These are phyloP conservation scores for Pelargonium myrrhifolium DNA, from an alignment of 441 rosid species.

Conservation along the genomic window DNA sequence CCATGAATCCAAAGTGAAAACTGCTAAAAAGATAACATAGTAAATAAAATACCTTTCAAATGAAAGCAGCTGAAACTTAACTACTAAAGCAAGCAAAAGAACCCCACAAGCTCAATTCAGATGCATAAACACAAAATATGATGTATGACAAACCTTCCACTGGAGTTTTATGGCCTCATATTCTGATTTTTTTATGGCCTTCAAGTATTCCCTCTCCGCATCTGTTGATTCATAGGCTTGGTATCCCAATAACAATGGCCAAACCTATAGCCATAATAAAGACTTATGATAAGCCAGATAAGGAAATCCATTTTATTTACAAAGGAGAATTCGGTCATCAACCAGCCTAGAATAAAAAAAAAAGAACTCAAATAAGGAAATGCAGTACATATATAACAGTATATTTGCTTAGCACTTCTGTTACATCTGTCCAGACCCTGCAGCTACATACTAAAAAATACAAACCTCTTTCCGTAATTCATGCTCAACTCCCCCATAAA, in stretches of 20 bases:
- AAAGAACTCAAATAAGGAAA: background rate
- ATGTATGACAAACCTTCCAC: constrained; percentile 65
- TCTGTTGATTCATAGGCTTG: constrained; percentile 69
- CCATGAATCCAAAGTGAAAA: background rate
- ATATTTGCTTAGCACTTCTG: background rate
- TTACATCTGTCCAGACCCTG: background rate
- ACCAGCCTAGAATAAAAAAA: background rate
- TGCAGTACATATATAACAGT: background rate
- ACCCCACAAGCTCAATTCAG: background rate
- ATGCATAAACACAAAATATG: background rate
- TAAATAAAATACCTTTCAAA: background rate
- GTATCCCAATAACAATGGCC: constrained; percentile 87
- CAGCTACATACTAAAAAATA: constrained; percentile 15
- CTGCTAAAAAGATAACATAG: background rate
- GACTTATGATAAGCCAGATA: constrained; percentile 21
- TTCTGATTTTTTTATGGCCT: constrained; percentile 51
- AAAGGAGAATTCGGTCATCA: constrained; percentile 5
- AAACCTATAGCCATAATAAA: constrained; percentile 44
- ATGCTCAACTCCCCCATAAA: constrained; percentile 92
- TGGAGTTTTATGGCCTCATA: constrained; percentile 70
- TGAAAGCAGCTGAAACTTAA: background rate
- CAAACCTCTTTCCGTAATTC: constrained; percentile 71
- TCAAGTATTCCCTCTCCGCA: constrained; percentile 77
- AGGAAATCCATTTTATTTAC: constrained; percentile 21
- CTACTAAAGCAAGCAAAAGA: background rate